phyloP scores from a whole-genome alignment of 768 basidiomycete species.

The Mycena latifolia region DNA sequence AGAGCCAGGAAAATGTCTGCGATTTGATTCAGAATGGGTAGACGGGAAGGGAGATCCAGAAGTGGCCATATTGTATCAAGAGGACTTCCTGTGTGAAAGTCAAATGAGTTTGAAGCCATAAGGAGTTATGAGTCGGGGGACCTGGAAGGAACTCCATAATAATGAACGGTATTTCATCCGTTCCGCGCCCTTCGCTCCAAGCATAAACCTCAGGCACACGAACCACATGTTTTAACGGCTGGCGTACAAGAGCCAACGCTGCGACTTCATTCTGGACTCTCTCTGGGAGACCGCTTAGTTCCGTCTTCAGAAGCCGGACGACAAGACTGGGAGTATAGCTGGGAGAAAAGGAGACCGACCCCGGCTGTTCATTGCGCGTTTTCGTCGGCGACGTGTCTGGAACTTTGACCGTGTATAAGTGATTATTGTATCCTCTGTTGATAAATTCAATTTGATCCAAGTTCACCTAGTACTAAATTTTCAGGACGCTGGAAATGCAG shows the following conservation, averaged over 20 bases:
- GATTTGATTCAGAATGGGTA: conserved; percentile 19
- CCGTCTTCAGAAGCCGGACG: conserved; percentile 29
- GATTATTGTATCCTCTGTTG: conserved; percentile 25
- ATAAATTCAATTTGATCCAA: background rate
- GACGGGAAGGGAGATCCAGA: conserved; percentile 22
- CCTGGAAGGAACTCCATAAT: conserved; percentile 26
- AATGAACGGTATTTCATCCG: conserved; percentile 23
- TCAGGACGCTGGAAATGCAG: background rate
- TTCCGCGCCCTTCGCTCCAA: conserved; percentile 24
- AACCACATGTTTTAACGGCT: background rate
- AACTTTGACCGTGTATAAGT: conserved; percentile 15
- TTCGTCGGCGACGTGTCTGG: background rate
- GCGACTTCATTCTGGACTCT: conserved; percentile 31
- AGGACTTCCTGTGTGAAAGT: conserved; percentile 14
- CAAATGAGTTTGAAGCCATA: background rate
- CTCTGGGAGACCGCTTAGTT: conserved; percentile 19
- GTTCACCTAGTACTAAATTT: conserved; percentile 1
- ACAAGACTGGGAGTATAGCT: background rate
- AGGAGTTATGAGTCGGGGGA: background rate
- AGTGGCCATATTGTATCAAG: conserved; percentile 25
- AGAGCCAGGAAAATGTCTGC: conserved; percentile 6
- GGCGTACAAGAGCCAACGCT: conserved; percentile 20
- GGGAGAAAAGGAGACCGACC: conserved; percentile 14
- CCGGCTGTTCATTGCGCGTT: conserved; percentile 10
- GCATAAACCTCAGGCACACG: conserved; percentile 28